Evolutionary conservation across 192 early-diverging fungal genomes (phyloP), one percentile per base, ranked within the genome.

Genomic region (Gaertneriomyces semiglobifer): DNA sequence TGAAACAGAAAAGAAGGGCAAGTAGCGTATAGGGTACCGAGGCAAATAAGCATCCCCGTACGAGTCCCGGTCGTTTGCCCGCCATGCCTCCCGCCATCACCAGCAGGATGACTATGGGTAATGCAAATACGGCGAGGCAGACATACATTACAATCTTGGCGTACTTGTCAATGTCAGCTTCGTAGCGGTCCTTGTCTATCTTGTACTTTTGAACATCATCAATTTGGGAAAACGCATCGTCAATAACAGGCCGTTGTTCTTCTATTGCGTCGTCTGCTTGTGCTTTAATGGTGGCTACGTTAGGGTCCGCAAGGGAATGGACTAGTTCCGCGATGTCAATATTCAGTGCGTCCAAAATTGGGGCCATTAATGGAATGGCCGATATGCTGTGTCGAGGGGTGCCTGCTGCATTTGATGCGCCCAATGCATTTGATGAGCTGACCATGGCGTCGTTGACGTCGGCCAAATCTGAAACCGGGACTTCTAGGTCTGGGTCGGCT

Each of bases 11-110:
- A 8, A 68, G 5, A 10, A 68, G 25, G 5, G 66, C 66, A 11
- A 68, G 40, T 9, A 68, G 33, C 5, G 66, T 53, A 25, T 68
- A 68, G 10, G 66, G 66, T 6, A 68, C 53, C 11, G 66, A 68
- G 6, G 25, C 66, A 46, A 56, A 68, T 5, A 68, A 45, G 44
- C 66, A 68, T 44, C 66, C 58, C 25, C 41, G 12, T 0, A 68
- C 66, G 8, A 60, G 16, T 38, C 58, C 58, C 1, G 66, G 66
- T 19, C 47, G 19, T 19, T 42, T 43, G 18, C 19, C 57, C 39
- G 19, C 58, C n/a, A 68, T 58, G 38, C 66, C 66, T 6, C 57
- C 44, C n/a, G 53, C 44, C 9, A 68, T 56, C 38, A 50, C 12
- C 14, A 68, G 43, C n/a, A 68, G 43, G 9, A 68, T 60, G 6